phyloP scores from a whole-genome alignment of 1,284 basidiomycete genomes.

The Microbotryum saponariae region DNA sequence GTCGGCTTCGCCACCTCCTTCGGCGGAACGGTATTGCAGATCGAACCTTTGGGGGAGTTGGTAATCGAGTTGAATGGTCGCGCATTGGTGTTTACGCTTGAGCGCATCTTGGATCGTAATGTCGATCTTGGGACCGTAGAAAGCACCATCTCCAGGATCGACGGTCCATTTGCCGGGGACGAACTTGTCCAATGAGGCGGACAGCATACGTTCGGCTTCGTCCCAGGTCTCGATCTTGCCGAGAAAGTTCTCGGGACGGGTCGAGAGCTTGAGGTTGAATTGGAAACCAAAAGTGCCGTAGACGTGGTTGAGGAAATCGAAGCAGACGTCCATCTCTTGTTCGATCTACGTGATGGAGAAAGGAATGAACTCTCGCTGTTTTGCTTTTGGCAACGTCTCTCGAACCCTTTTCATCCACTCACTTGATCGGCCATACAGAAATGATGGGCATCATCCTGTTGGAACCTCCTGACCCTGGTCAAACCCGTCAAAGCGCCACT shows the following conservation, averaged over 20 bases:
- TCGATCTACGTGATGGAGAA: constrained; percentile 55
- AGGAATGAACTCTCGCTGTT: not conserved
- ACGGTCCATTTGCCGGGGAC: constrained; percentile 87
- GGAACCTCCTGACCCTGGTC: constrained; percentile 87
- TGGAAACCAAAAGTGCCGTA: constrained; percentile 96
- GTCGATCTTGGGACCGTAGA: constrained; percentile 62
- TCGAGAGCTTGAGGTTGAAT: constrained; percentile 93
- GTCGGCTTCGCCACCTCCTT: constrained; percentile 52
- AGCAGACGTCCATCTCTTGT: constrained; percentile 75
- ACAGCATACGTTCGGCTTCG: constrained; percentile 75
- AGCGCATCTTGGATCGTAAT: constrained; percentile 93
- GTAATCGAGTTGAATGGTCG: constrained; percentile 98
- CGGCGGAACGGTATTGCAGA: constrained; percentile 69
- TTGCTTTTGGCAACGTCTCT: not conserved
- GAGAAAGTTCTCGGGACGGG: constrained; percentile 89
- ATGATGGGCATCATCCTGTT: constrained; percentile 94
- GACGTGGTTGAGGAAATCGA: constrained; percentile 89
- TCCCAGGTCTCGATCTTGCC: constrained; percentile 88
- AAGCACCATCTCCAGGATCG: constrained; percentile 91
- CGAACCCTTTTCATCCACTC: constrained; percentile 15
- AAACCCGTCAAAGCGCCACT: constrained; percentile 88
- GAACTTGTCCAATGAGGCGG: constrained; percentile 71
- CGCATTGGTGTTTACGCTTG: constrained; percentile 90
- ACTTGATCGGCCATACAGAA: constrained; percentile 95
- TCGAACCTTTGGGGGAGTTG: constrained; percentile 98